Evolutionary conservation across 495 filamentous ascomycete species (phyloP).

Genomic region (Penicillium soppii): DNA sequence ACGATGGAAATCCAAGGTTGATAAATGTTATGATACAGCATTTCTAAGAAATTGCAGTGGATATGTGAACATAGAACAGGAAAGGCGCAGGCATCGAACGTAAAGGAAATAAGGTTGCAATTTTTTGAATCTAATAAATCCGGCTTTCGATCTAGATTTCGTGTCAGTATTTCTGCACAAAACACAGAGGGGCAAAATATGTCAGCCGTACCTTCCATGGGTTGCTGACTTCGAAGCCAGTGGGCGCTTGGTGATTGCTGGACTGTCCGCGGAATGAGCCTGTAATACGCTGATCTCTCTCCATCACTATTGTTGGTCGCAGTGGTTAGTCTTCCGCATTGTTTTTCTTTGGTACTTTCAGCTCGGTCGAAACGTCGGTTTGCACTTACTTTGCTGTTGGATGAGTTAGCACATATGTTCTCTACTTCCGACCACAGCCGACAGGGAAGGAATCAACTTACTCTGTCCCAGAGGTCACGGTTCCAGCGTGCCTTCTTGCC

Average conservation of each 20-base stretch:
- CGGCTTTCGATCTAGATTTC: conserved; percentile 38
- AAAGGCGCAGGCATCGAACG: conserved; percentile 22
- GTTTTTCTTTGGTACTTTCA: background rate
- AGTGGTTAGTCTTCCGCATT: conserved; percentile 13
- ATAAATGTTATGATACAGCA: conserved; percentile 28
- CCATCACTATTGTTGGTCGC: conserved; percentile 75
- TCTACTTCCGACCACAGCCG: conserved; percentile 30
- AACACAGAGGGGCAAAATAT: background rate
- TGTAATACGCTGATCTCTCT: conserved; percentile 87
- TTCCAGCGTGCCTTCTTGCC: conserved; percentile 83
- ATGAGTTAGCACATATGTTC: conserved; percentile 38
- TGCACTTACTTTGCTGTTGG: conserved; percentile 72
- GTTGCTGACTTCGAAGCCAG: conserved; percentile 91
- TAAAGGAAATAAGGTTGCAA: conserved; percentile 25
- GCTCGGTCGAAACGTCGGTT: background rate
- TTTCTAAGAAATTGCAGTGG: conserved; percentile 26
- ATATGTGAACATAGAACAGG: conserved; percentile 23
- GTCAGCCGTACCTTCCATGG: conserved; percentile 74
- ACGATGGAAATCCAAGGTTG: conserved; percentile 2
- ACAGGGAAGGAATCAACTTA: conserved; percentile 47
- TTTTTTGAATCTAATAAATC: conserved; percentile 36
- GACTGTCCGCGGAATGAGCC: conserved; percentile 82
- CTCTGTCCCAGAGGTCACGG: conserved; percentile 89
- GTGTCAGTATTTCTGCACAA: conserved; percentile 13
- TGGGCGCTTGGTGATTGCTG: conserved; percentile 73